Conservation (phyloP, 176 grass and related monocot genomes). For the Panicum miliaceum region DNA sequence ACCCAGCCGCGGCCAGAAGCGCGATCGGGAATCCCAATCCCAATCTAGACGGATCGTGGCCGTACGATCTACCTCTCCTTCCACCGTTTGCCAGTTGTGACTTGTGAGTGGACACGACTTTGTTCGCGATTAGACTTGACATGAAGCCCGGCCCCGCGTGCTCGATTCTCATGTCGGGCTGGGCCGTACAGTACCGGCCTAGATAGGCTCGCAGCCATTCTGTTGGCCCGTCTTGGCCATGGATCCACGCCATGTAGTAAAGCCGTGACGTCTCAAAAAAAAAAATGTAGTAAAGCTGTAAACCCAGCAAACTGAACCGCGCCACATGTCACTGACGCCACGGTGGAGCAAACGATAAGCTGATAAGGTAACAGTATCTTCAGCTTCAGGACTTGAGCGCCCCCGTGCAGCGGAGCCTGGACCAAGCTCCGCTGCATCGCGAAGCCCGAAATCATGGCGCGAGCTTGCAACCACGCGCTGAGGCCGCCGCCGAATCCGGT, state of each 20-base stretch:
- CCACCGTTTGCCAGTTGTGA: too few relatives aligned
- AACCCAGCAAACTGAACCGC: background rate
- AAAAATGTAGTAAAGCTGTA: background rate
- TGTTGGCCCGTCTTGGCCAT: too few relatives aligned
- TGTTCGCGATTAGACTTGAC: background rate
- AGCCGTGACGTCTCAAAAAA: too few relatives aligned
- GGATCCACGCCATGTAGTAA: too few relatives aligned
- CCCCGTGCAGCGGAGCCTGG: background rate
- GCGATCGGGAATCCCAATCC: background rate
- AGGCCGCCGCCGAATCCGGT: slow-evolving; percentile 35
- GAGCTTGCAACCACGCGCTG: slow-evolving; percentile 36
- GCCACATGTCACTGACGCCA: slow-evolving; percentile 40
- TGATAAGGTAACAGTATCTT: slow-evolving; percentile 38
- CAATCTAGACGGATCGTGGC: background rate
- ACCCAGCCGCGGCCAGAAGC: background rate
- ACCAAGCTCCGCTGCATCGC: background rate
- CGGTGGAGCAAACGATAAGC: slow-evolving; percentile 45
- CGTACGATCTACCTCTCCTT: background rate
- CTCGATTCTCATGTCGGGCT: background rate
- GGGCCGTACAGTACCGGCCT: too few relatives aligned
- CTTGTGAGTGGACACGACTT: too few relatives aligned
- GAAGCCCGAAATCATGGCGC: slow-evolving; percentile 20
- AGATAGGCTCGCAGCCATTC: too few relatives aligned
- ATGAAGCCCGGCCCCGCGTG: background rate
- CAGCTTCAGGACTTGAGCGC: background rate